phyloP scores from a whole-genome alignment of 345 rosid species.

The Aquilaria sinensis region DNA sequence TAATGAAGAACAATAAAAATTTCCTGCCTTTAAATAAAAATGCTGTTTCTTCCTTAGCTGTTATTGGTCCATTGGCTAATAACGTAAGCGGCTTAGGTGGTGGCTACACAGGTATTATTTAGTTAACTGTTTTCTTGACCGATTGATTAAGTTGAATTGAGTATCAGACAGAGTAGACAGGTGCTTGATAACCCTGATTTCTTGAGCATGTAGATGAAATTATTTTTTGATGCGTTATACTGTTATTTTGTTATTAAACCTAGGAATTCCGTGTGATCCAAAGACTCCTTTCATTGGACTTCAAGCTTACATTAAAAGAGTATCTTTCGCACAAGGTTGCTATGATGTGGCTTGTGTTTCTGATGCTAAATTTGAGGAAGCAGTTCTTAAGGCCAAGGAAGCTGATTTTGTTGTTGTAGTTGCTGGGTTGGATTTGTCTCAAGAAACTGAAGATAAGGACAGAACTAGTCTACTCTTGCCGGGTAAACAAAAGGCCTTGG shows the following conservation, averaged over 20 bases:
- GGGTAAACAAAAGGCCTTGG: constrained; percentile 68
- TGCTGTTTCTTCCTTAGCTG: constrained; percentile 52
- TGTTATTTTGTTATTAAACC: not conserved
- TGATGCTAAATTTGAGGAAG: constrained; percentile 43
- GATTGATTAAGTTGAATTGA: no score
- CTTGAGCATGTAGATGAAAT: not conserved
- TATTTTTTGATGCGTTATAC: not conserved
- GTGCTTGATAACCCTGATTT: no score
- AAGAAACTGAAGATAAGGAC: constrained; percentile 86
- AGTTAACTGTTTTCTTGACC: no score
- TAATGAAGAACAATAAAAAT: constrained; percentile 65
- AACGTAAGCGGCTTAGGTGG: constrained; percentile 60
- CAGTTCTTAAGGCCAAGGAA: constrained; percentile 42
- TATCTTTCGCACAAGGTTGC: constrained; percentile 60
- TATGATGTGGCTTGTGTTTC: constrained; percentile 52
- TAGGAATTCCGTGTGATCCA: constrained; percentile 71
- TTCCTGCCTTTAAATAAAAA: constrained; percentile 60
- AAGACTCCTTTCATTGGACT: constrained; percentile 56
- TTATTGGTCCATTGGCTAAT: constrained; percentile 77
- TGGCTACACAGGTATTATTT: constrained; percentile 57
- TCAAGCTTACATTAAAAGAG: constrained; percentile 32
- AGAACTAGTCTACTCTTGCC: constrained; percentile 82
- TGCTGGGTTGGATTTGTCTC: constrained; percentile 76
- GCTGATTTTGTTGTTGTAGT: constrained; percentile 65
- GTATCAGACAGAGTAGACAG: no score